Evolutionary conservation across 2,329 filamentous ascomycete species (phyloP), one percentile per base, ranked within the genome.

Genomic region (Moelleriella libera): DNA sequence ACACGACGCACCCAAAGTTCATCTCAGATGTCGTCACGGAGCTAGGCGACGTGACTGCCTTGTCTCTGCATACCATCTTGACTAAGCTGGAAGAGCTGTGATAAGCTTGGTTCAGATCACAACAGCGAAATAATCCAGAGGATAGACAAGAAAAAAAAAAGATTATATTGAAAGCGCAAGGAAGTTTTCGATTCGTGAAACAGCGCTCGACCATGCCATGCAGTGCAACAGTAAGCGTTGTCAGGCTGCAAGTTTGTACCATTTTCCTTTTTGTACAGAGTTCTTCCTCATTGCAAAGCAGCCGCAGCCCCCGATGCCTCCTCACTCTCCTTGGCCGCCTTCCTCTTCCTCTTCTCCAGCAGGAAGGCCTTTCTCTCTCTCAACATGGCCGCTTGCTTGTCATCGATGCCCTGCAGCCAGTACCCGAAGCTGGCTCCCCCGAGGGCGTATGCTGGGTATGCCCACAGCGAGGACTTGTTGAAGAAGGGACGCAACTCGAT

Each of bases 401-500:
- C 72, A 66, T 96, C 88, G 48, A 97, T 86, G 53, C 87, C 86
- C 71, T 89, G 82, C 57, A 98, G 73, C 88, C 90, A 98, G 75
- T 96, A 96, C 57, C 92, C 92, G 69, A 97, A 96, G 68, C 84
- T 87, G 57, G 83, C 89, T 58, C 89, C 89, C 53, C 88, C 79
- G 57, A 78, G 78, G 50, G 82, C 89, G 68, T 92, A 98, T 57
- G 90, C 69, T 48, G 92, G 92, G 72, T 95, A 98, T 46, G 81
- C 88, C 85, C 88, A 94, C 60, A 95, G 79, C 48, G 84, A 85
- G 63, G 83, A 75, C 61, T 76, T 80, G 69, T 84, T 82, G 76
- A 97, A 87, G 67, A 96, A 83, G 46, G 90, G 92, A 53, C 89
- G 88, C 88, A 94, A 95, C 73, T 98, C 88, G 65, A 98, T 92